Conservation (phyloP, 192 early-diverging fungal species). For the Piromyces sp. region DNA sequence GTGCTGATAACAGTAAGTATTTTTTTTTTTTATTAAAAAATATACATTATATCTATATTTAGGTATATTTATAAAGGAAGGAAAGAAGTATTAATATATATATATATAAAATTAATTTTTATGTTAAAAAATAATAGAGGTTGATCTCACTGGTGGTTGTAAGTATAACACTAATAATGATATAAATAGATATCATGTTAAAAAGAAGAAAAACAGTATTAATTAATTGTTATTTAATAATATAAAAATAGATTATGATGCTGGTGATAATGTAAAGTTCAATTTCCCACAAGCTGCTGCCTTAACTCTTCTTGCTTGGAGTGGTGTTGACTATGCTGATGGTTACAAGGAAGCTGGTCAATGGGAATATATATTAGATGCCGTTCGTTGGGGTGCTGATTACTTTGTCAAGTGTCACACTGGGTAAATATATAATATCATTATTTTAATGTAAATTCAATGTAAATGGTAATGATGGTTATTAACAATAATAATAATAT, state of each 20-base stretch:
- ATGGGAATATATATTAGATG: constrained; percentile 18
- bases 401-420: constrained; percentile 42
- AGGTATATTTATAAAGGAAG: no score
- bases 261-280: constrained; percentile 41
- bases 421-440: constrained; percentile 8
- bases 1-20: background rate
- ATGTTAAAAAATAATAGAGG: background rate
- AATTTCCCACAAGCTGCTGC: constrained; percentile 30
- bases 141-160: background rate
- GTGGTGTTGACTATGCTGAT: constrained; percentile 30
- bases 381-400: constrained; percentile 40
- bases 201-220: no score
- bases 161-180: background rate
- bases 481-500: no score
- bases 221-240: no score
- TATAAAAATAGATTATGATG: constrained; percentile 12
- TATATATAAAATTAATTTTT: background rate
- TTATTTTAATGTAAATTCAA: no score
- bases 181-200: no score
- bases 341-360: constrained; percentile 28
- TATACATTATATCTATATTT: no score
- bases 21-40: no score
- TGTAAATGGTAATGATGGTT: no score
- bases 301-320: constrained; percentile 25
- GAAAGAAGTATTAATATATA: no score